Evolutionary conservation across 805 yeast genomes (phyloP).

Genomic region (Saturnispora serradocipensis): DNA sequence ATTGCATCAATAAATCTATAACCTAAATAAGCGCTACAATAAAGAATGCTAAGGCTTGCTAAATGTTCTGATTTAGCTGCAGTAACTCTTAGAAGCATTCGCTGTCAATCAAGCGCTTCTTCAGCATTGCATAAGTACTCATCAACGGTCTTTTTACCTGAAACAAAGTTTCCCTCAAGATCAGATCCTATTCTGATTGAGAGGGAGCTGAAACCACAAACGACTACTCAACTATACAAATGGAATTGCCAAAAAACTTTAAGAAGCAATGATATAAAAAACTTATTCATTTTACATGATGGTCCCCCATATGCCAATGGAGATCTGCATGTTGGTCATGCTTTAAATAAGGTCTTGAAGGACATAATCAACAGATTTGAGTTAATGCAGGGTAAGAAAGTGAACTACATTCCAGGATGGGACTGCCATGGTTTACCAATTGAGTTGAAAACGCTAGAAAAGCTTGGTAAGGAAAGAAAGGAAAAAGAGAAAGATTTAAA

Average conservation of each 20-base stretch:
- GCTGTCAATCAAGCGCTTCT: conserved; percentile 4
- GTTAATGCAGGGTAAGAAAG: conserved; percentile 46
- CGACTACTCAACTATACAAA: conserved; percentile 52
- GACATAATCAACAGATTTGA: conserved; percentile 75
- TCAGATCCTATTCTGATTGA: conserved; percentile 38
- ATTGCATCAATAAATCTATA: too few relatives aligned
- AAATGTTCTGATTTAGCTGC: background rate
- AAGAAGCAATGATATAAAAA: conserved; percentile 22
- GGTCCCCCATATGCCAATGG: conserved; percentile 99
- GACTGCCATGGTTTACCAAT: conserved; percentile 98
- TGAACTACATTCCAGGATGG: conserved; percentile 89
- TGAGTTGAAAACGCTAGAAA: conserved; percentile 70
- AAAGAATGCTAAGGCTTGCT: background rate
- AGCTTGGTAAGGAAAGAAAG: conserved; percentile 28
- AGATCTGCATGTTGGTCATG: conserved; percentile 84
- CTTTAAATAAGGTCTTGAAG: conserved; percentile 80
- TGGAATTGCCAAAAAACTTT: conserved; percentile 41
- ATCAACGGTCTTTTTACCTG: conserved; percentile 41
- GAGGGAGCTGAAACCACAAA: conserved; percentile 37
- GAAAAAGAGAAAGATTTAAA: conserved; percentile 24
- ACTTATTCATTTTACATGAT: conserved; percentile 70
- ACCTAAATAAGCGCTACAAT: background rate
- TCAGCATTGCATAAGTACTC: conserved; percentile 16
- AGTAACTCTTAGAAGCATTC: background rate
- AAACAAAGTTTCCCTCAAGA: conserved; percentile 57